A percentile compares a stretch with the other conserved stretches of the same genome.
Conservation (phyloP, 495 filamentous ascomycete genomes). For the Tricharina praecox region DNA sequence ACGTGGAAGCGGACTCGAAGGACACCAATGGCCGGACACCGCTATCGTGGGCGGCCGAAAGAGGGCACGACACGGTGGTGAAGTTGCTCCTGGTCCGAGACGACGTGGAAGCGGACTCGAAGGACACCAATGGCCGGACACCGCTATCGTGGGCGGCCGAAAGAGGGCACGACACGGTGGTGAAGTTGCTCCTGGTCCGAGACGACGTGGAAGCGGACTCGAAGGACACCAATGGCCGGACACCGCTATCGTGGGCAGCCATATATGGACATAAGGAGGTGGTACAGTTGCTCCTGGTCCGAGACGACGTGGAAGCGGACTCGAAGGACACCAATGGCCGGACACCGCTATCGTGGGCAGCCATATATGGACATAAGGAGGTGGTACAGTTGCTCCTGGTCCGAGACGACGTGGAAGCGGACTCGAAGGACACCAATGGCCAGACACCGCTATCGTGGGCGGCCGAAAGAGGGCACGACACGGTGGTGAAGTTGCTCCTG, state of each 20-base stretch:
- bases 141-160: constrained; percentile 30
- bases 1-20: constrained; percentile 10
- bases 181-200: constrained; percentile 3
- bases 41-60: constrained; percentile 21
- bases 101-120: constrained; percentile 12
- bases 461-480: constrained; percentile 22
- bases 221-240: constrained; percentile 10
- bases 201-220: constrained; percentile 9
- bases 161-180: constrained; percentile 29
- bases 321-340: constrained; percentile 16
- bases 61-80: constrained; percentile 20
- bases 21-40: constrained; percentile 16
- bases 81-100: constrained; percentile 15
- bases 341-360: constrained; percentile 30
- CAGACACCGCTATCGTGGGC: constrained; percentile 26
- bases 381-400: constrained; percentile 19
- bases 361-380: constrained; percentile 27
- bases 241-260: constrained; percentile 27
- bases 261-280: constrained; percentile 22
- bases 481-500: constrained; percentile 26
- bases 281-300: constrained; percentile 25
- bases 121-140: constrained; percentile 20
- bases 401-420: constrained; percentile 5
- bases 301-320: too few species aligned
- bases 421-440: constrained; percentile 7